Percentiles rank a stretch among this genome's conserved stretches.
phyloP scores from a whole-genome alignment of 1,284 basidiomycete species.

The Ganoderma sinense region DNA sequence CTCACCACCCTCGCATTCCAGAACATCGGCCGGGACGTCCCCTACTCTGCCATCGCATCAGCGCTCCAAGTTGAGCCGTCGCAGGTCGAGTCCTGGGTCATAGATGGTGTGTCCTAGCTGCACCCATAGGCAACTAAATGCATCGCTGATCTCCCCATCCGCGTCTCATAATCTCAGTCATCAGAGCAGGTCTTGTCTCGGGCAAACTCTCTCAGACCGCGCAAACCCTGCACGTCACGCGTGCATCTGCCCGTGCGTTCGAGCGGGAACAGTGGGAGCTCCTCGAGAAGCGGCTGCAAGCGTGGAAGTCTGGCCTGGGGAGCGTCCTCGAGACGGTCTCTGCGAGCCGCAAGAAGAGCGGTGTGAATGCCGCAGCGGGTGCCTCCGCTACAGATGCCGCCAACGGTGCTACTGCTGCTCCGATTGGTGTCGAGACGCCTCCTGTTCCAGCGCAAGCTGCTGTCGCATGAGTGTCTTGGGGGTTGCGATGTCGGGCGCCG shows the following conservation, averaged over 20 bases:
- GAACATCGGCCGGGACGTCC: slow-evolving; percentile 78
- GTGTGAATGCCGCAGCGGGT: slow-evolving; percentile 8
- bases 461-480: slow-evolving; percentile 25
- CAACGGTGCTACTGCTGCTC: slow-evolving; percentile 8
- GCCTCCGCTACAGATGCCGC: background rate
- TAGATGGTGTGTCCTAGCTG: slow-evolving; percentile 72
- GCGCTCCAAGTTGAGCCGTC: slow-evolving; percentile 71
- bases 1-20: slow-evolving; percentile 83
- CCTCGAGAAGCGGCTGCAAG: slow-evolving; percentile 79
- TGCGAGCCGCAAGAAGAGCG: slow-evolving; percentile 58
- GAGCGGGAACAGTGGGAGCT: slow-evolving; percentile 84
- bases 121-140: background rate
- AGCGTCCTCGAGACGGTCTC: slow-evolving; percentile 75
- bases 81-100: slow-evolving; percentile 91
- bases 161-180: slow-evolving; percentile 58
- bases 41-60: slow-evolving; percentile 78
- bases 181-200: slow-evolving; percentile 82
- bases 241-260: slow-evolving; percentile 82
- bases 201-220: slow-evolving; percentile 89
- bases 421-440: slow-evolving; percentile 31
- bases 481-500: background rate
- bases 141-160: background rate
- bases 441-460: slow-evolving; percentile 34
- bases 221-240: slow-evolving; percentile 78
- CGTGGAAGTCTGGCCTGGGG: slow-evolving; percentile 82